Evolutionary conservation across 2,329 filamentous ascomycete genomes (phyloP), one percentile per base, ranked within the genome.

Genomic region (Ophiostoma sp.): DNA sequence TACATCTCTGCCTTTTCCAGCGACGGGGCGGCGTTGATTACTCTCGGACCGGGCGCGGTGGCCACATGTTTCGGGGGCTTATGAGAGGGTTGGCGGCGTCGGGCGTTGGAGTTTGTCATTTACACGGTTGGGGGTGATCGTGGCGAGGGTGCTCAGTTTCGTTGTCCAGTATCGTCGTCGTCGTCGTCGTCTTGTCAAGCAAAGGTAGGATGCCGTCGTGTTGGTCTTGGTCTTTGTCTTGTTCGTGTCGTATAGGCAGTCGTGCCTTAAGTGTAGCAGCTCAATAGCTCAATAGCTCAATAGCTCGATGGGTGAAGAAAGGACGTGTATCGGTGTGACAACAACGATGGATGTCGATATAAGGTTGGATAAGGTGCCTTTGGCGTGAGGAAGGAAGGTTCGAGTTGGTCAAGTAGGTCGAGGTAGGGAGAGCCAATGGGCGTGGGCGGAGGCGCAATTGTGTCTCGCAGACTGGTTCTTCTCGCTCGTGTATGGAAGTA

Each of bases 1-100:
- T 87, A 87, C 81, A 86, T 83, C 76, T 87, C 83, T 75, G 86
- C 86, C 81, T 87, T 86, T 79, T 87, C 85, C 77, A 87, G 82
- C 6, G 85, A 86, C 42, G 85, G 85, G 50, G 82, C 85, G 73
- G 86, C 86, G 78, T 88, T 86, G 79, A 88, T 88, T 73, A 87
- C 84, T 78, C 87, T 86, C 82, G 85, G 74, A 79, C 83, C 77
- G 79, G 80, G 76, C 79, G 75, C 76, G 79, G 80, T 76, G 71
- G 79, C 76, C 74, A 80, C 76, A 78, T 80, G 78, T 74, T 82
- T 80, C 73, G 84, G 82, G 76, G 82, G 81, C 78, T 86, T 84
- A 80, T 83, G 83, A 75, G 84, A 78, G 74, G 81, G 82, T 76
- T 84, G 83, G 76, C 84, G 83, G 80, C 84, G 82, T 76, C 84